Evolutionary conservation across 164 flowering plant genomes (phyloP), one percentile per base, ranked within the genome.

Genomic region (Kingdonia uniflora): DNA sequence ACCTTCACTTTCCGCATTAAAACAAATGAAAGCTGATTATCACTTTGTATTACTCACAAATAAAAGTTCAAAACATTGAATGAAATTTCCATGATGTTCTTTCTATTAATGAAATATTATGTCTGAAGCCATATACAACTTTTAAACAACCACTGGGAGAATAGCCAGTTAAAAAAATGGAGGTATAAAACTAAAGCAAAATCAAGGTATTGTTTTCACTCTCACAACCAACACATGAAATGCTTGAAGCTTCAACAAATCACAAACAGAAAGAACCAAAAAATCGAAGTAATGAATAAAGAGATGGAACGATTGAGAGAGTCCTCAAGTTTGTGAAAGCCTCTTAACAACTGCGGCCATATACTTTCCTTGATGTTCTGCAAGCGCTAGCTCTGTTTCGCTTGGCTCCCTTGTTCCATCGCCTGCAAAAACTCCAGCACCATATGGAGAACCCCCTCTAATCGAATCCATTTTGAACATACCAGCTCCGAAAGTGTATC

Each of bases 371-470:
- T 83, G 91, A 60, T 83, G 87, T 65, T 76, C 81, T 12, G 87
- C 91, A 11, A 78, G 78, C 20, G 75, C 81, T 43, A 80, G 70
- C 59, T 83, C 87, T 26, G 71, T 69, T 49, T 77, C 84, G 53
- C 59, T 75, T 15, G 84, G 84, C 52, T 74, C 60, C 57, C 85
- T 75, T 12, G 81, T 65, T 47, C 87, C 86, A 51, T 83, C 82
- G 15, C 87, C 91, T 6, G 87, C 71, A 54, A 61, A 76, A 35
- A 69, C 79, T 57, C 87, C 91, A 1, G 84, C 82, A 43, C 91
- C 91, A 57, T 81, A 84, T 41, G 91, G 91, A 50, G 84, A 72
- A 16, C 91, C 91, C 2, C 91, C 91, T 67, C 82, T 64, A 16
- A 79, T 60, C 38, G 75, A 52, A 42, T 81, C 84, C 80, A 79